Percentiles rank a stretch among this genome's conserved stretches.
Evolutionary conservation across 1,284 basidiomycete genomes (phyloP).

Genomic region (Vanrija pseudolonga): DNA sequence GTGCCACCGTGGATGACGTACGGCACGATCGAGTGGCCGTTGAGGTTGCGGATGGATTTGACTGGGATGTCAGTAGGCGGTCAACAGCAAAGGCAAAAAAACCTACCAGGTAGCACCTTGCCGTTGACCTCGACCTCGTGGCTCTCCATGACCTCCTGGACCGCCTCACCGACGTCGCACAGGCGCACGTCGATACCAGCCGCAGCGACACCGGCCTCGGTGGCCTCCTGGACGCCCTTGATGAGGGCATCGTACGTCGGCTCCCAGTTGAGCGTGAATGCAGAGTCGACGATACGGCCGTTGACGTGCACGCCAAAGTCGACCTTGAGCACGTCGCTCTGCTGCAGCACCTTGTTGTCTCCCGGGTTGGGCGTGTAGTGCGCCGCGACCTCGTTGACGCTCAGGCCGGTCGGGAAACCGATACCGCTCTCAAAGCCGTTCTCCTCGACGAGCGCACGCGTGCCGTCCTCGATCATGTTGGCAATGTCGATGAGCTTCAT

Average conservation of each 20-base stretch:
- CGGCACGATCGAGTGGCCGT: constrained; percentile 83
- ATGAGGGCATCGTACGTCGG: constrained; percentile 85
- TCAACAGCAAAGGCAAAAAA: not conserved
- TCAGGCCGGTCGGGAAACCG: constrained; percentile 96
- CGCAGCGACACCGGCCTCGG: constrained; percentile 83
- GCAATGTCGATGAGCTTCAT: constrained; percentile 95
- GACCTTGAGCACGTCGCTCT: constrained; percentile 89
- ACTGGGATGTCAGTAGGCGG: constrained; percentile 56
- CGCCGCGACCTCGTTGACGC: constrained; percentile 89
- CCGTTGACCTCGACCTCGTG: constrained; percentile 92
- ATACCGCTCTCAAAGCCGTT: constrained; percentile 74
- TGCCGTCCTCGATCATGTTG: constrained; percentile 87
- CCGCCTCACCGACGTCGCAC: constrained; percentile 84
- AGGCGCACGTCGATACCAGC: constrained; percentile 94
- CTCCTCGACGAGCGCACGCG: constrained; percentile 85
- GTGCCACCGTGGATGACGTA: constrained; percentile 78
- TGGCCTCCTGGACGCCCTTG: constrained; percentile 89
- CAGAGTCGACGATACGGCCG: constrained; percentile 90
- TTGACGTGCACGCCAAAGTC: constrained; percentile 97
- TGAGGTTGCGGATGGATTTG: constrained; percentile 84
- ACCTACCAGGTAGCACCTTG: constrained; percentile 74
- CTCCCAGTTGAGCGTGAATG: constrained; percentile 88
- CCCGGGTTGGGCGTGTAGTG: constrained; percentile 97
- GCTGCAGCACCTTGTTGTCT: constrained; percentile 77
- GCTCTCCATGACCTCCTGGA: constrained; percentile 99